Conservation (phyloP, 2,329 filamentous ascomycete genomes). For the Penicillium sp. region DNA sequence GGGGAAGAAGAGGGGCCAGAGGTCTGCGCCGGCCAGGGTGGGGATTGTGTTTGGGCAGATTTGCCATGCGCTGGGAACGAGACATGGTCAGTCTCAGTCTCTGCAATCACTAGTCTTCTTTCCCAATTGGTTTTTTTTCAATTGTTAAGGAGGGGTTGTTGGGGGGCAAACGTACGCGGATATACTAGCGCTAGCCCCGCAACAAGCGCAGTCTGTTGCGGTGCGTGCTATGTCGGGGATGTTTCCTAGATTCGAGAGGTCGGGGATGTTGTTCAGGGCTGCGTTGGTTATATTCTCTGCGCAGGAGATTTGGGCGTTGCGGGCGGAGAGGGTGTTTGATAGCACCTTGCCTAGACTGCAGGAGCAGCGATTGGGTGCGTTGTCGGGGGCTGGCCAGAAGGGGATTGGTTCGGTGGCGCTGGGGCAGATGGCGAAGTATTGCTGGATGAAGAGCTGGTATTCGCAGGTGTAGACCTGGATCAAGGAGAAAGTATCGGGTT, state of each 20-base stretch:
- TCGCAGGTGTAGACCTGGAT: constrained; percentile 42
- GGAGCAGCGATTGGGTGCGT: constrained; percentile 40
- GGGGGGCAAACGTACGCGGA: constrained; percentile 32
- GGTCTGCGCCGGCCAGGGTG: constrained; percentile 21
- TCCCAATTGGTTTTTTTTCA: accelerated
- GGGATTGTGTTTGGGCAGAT: constrained; percentile 38
- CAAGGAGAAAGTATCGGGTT: neutral
- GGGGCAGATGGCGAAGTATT: constrained; percentile 38
- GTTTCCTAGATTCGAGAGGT: constrained; percentile 24
- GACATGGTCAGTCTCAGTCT: too few relatives aligned
- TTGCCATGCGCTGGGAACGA: constrained; percentile 23
- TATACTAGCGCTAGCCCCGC: constrained; percentile 37
- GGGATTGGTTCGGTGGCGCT: constrained; percentile 36
- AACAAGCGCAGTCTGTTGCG: constrained; percentile 38
- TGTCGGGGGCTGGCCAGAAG: constrained; percentile 42
- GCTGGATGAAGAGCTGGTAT: constrained; percentile 42
- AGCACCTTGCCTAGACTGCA: constrained; percentile 40
- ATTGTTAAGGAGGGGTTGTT: neutral
- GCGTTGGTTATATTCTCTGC: constrained; percentile 23
- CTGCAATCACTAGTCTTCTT: neutral
- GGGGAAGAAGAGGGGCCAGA: constrained; percentile 26
- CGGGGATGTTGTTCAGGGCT: constrained; percentile 8
- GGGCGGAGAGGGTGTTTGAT: constrained; percentile 20
- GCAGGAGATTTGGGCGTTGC: constrained; percentile 24
- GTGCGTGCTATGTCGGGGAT: constrained; percentile 24